Base-by-base conservation (phyloP, 305 asterid species). In the Solanum aculeatissimum region DNA sequence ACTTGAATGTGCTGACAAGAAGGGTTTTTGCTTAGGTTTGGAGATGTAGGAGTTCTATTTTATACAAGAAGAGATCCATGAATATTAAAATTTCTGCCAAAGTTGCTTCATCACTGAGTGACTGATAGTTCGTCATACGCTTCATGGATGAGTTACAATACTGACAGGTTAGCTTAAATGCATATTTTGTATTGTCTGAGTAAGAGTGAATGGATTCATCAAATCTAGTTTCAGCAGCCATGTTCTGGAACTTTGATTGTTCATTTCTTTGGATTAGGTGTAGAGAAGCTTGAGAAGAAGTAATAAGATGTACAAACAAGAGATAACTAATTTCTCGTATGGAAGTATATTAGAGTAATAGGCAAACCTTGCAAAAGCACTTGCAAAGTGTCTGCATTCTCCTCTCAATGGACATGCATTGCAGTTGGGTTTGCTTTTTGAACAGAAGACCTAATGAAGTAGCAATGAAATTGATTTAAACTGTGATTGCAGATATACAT, bases 361-460 rank as follows among this genome's bases (percentile, higher is more conserved):
- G 86, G 85, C 85, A 87, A 81, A 97, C 99, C 99, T 97, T 81
- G 99, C 98, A 89, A 92, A 95, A 66, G 99, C 99, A 86, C 99
- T 97, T 23, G 99, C 99, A 70, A 94, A 97, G 90, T 97, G 99
- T 85, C 99, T 93, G 91, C 99, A 97, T 90, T 97, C 99, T 89
- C 93, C 99, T 91, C 98, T 90, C 99, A 97, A 90, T 66, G 99
- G 99, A 88, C 99, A 97, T 18, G 99, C 95, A 87, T 97, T 95
- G 92, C 99, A 97, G 89, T 95, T 97, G 87, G 99, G 99, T 84
- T 93, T 94, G 91, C 90, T 97, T 92, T 97, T 97, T 58, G 99
- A 93, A 92, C 99, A 97, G 89, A 97, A 97, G 85, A 97, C 99
- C 99, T 97, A 92, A 65, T 85, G 88, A 88, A 55, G 57, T 51